Conservation (phyloP, 306 rosid genomes). For the barrel medic (Medicago truncatula) region MtrunA17r5.0-ANR NC_053046.1:2314501-2315000, state of each 20-base stretch:
- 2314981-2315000: no score
- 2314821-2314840: conserved; percentile 53
- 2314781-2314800: conserved; percentile 50
- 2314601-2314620: no score
- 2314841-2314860: conserved; percentile 40
- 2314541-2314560: no score
- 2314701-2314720: conserved; percentile 25
- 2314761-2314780: conserved; percentile 57
- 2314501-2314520: no score
- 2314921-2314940: conserved; percentile 59
- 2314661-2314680: conserved; percentile 31
- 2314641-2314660: no score
- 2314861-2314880: conserved; percentile 53
- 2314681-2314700: conserved; percentile 46
- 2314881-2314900: conserved; percentile 66
- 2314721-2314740: conserved; percentile 74
- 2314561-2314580: no score
- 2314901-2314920: conserved; percentile 58
- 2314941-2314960: no score
- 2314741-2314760: conserved; percentile 51
- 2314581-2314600: no score
- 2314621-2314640: no score
- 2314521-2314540: no score
- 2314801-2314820: neutral
- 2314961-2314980: no score